phyloP scores from a whole-genome alignment of 768 basidiomycete species.

The Mycena chlorophos region DNA sequence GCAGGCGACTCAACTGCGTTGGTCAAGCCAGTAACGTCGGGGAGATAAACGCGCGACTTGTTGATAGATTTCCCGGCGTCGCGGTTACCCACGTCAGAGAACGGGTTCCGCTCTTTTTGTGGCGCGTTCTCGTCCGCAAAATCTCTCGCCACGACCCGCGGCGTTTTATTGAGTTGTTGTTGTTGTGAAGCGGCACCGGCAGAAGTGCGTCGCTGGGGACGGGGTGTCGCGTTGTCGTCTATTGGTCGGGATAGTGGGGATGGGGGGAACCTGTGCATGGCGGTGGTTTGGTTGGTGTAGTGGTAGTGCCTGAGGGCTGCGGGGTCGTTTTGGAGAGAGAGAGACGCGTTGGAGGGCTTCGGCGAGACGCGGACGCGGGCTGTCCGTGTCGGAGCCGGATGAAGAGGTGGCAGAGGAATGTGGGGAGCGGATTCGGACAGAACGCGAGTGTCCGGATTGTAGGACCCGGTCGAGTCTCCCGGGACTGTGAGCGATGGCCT shows the following conservation, averaged over 20 bases:
- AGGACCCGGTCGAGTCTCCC: conserved; percentile 62
- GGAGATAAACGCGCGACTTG: conserved; percentile 53
- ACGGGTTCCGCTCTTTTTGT: conserved; percentile 36
- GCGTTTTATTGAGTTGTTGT: conserved; percentile 57
- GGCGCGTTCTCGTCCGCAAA: conserved; percentile 48
- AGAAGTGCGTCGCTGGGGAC: conserved; percentile 36
- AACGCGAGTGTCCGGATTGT: conserved; percentile 51
- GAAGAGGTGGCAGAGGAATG: conserved; percentile 46
- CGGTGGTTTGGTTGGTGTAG: conserved; percentile 27
- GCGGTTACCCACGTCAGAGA: conserved; percentile 37
- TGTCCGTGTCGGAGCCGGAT: conserved; percentile 54
- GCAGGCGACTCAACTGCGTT: conserved; percentile 76
- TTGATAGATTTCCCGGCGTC: conserved; percentile 26
- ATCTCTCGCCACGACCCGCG: conserved; percentile 55
- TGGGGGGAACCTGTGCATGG: conserved; percentile 30
- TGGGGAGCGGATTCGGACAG: conserved; percentile 47
- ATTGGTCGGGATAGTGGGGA: conserved; percentile 16
- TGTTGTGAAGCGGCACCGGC: too few species aligned
- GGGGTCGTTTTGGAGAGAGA: conserved; percentile 77
- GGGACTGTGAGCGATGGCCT: conserved; percentile 58
- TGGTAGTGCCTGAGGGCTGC: conserved; percentile 39
- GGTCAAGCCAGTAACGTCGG: conserved; percentile 84
- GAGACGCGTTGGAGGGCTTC: conserved; percentile 70
- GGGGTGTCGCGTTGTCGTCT: conserved; percentile 16
- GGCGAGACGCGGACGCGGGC: conserved; percentile 52